phyloP scores from a whole-genome alignment of 345 rosid species.

The Lagerstroemia speciosa region DNA sequence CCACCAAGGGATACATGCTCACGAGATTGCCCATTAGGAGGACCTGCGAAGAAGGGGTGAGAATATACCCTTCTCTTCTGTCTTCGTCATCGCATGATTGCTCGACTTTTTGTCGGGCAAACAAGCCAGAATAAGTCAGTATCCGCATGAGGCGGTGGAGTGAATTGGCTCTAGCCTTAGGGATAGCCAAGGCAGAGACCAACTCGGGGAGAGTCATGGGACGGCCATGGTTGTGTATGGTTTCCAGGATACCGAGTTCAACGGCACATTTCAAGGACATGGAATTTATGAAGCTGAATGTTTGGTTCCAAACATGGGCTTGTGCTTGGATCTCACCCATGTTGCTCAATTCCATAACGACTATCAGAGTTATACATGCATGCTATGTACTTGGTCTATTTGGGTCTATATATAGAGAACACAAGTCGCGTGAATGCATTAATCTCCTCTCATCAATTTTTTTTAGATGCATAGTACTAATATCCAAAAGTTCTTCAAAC shows the following conservation, averaged over 20 bases:
- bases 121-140: conserved; percentile 32
- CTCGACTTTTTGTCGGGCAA: conserved; percentile 5
- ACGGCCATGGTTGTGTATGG: conserved; percentile 31
- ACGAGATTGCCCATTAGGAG: conserved; percentile 25
- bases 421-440: too few relatives aligned
- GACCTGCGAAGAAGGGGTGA: conserved; percentile 21
- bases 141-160: conserved; percentile 38
- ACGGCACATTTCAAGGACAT: conserved; percentile 38
- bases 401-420: not conserved
- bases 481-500: too few relatives aligned
- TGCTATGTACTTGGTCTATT: not conserved
- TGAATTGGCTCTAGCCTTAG: conserved; percentile 14
- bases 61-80: conserved; percentile 13
- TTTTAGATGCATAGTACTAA: too few relatives aligned
- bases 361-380: not conserved
- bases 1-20: conserved; percentile 19
- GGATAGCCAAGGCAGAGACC: conserved; percentile 19
- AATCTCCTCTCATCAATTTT: too few relatives aligned
- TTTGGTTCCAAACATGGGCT: conserved; percentile 32
- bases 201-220: conserved; percentile 33
- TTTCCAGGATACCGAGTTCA: conserved; percentile 37
- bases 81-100: conserved; percentile 1
- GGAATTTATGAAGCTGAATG: conserved; percentile 30
- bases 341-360: not conserved
- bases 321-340: conserved; percentile 15